Conservation (phyloP, 768 basidiomycete species). For the Lactifluus piperatus region DNA sequence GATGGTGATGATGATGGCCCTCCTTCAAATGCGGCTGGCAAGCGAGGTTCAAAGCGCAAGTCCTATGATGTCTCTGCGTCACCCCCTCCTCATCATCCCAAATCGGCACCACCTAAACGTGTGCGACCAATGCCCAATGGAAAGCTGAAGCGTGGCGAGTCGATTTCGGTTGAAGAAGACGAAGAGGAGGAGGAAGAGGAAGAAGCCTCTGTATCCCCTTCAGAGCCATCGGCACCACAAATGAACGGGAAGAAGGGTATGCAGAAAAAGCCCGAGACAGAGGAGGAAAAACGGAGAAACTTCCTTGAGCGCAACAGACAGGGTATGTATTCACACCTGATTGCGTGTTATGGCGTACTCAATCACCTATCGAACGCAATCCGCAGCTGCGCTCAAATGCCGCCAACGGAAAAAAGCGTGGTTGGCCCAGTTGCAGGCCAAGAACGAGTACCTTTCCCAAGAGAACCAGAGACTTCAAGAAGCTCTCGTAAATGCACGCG, state of each 20-base stretch:
- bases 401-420: slow-evolving; percentile 99
- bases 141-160: slow-evolving; percentile 23
- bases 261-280: slow-evolving; percentile 82
- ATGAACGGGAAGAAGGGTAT: slow-evolving; percentile 24
- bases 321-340: slow-evolving; percentile 53
- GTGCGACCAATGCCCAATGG: slow-evolving; percentile 27
- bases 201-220: slow-evolving; percentile 24
- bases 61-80: slow-evolving; percentile 39
- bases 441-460: slow-evolving; percentile 84
- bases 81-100: slow-evolving; percentile 1
- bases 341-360: slow-evolving; percentile 1
- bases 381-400: slow-evolving; percentile 92
- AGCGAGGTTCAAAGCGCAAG: slow-evolving; percentile 68
- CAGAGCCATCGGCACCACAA: not conserved
- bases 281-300: slow-evolving; percentile 95
- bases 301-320: slow-evolving; percentile 97
- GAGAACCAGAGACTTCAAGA: slow-evolving; percentile 92
- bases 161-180: slow-evolving; percentile 24
- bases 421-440: slow-evolving; percentile 85
- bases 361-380: slow-evolving; percentile 7
- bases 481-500: slow-evolving; percentile 79
- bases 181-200: slow-evolving; percentile 32
- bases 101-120: slow-evolving; percentile 27
- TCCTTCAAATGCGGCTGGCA: slow-evolving; percentile 26
- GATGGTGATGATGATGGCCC: slow-evolving; percentile 23